Evolutionary conservation across 1,284 basidiomycete species (phyloP).

Genomic region (Apiotrichum gamsii): DNA sequence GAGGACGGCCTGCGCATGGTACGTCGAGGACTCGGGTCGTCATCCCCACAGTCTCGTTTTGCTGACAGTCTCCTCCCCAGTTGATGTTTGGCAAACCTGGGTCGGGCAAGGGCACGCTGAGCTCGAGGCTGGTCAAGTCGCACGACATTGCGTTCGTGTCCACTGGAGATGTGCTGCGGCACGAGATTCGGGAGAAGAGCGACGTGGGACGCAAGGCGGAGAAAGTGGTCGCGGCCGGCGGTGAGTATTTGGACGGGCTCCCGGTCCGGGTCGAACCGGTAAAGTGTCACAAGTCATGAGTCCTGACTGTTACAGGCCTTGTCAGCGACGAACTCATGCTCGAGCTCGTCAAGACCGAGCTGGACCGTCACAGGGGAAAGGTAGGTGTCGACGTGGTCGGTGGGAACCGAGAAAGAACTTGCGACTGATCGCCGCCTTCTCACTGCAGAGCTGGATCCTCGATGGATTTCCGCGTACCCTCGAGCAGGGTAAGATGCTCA

Average conservation of each 20-base stretch:
- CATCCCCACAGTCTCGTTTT: no score
- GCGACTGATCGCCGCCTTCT: not conserved
- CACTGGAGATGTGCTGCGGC: constrained; percentile 46
- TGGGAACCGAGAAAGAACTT: not conserved
- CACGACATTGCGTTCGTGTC: constrained; percentile 47
- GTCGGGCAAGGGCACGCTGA: constrained; percentile 42
- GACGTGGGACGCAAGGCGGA: constrained; percentile 43
- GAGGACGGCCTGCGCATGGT: no score
- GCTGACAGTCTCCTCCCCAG: not conserved
- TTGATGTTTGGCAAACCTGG: no score
- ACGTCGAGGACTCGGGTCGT: no score
- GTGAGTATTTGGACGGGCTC: no score
- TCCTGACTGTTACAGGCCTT: constrained; percentile 37
- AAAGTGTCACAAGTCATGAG: no score
- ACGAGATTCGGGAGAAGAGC: constrained; percentile 43
- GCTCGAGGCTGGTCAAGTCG: constrained; percentile 42
- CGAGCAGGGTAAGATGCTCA: constrained; percentile 74
- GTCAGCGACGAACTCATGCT: constrained; percentile 48
- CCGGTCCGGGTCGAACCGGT: no score
- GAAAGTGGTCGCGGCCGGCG: constrained; percentile 41
- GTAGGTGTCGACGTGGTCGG: constrained; percentile 15
- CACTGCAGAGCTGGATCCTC: constrained; percentile 70
- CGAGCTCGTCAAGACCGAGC: constrained; percentile 43
- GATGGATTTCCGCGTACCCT: constrained; percentile 95
- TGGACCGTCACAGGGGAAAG: constrained; percentile 42